Evolutionary conservation across 805 yeast species (phyloP).

Genomic region (Metschnikowia corniflorae): DNA sequence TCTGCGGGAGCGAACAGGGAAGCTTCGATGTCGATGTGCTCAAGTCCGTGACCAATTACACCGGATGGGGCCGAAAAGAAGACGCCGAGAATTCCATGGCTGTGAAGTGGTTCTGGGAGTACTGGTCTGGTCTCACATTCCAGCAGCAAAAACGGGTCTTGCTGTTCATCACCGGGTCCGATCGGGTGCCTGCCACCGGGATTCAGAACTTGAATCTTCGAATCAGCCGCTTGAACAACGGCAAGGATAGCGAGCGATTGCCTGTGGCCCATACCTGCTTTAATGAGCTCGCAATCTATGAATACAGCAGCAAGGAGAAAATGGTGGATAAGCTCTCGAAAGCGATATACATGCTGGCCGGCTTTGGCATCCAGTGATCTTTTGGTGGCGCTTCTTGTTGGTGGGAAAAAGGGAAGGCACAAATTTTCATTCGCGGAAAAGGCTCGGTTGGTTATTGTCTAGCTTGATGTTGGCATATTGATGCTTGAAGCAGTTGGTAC

Average conservation of each 20-base stretch:
- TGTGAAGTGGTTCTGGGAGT: constrained; percentile 86
- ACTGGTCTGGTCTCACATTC: constrained; percentile 45
- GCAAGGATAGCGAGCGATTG: constrained; percentile 44
- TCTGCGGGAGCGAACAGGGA: constrained; percentile 72
- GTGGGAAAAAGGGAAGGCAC: too few species aligned
- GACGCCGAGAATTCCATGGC: constrained; percentile 38
- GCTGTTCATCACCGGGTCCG: constrained; percentile 84
- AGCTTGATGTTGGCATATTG: too few species aligned
- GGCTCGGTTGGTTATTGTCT: too few species aligned
- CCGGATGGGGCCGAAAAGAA: constrained; percentile 50
- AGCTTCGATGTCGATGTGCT: constrained; percentile 64
- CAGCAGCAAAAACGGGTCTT: constrained; percentile 59
- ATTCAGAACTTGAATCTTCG: constrained; percentile 69
- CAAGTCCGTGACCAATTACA: constrained; percentile 68
- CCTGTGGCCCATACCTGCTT: constrained; percentile 95
- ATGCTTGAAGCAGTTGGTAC: too few species aligned
- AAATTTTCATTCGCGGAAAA: too few species aligned
- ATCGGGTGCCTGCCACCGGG: constrained; percentile 91
- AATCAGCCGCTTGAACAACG: constrained; percentile 46
- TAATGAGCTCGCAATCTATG: constrained; percentile 78
- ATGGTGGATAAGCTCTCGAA: constrained; percentile 54
- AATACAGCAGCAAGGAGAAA: constrained; percentile 54
- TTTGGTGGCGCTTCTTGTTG: too few species aligned
- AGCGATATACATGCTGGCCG: constrained; percentile 79
- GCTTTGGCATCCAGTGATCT: constrained; percentile 68